These are phyloP conservation scores for Priceomyces haplophilus DNA, from an alignment of 805 yeast species.

Conservation along the genomic window DNA sequence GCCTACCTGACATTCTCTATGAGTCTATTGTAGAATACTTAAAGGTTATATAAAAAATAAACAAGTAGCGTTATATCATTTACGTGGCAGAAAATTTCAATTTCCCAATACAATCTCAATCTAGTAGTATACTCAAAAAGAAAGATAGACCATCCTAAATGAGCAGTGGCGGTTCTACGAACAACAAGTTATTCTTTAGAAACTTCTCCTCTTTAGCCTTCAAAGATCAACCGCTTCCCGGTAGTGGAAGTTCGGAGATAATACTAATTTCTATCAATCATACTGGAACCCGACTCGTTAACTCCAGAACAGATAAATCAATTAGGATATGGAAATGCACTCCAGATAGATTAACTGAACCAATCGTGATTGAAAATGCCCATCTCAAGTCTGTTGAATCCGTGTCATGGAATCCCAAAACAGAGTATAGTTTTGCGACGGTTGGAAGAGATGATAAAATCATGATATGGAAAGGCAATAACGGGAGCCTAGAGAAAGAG, in stretches of 20 bases:
- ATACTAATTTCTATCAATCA: constrained; percentile 37
- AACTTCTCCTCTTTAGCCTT: constrained; percentile 15
- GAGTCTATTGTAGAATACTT: neutral
- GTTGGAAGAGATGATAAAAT: constrained; percentile 48
- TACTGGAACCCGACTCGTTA: constrained; percentile 42
- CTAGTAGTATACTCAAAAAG: neutral
- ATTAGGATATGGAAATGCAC: constrained; percentile 38
- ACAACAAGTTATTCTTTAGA: constrained; percentile 19
- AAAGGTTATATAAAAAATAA: neutral
- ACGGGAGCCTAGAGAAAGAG: constrained; percentile 30
- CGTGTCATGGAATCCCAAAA: constrained; percentile 49
- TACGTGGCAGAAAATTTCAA: constrained; percentile 2
- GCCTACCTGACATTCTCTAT: constrained; percentile 23
- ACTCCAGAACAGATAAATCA: constrained; percentile 42
- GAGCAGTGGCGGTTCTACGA: constrained; percentile 5
- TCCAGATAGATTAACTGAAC: constrained; percentile 29
- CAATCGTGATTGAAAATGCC: constrained; percentile 38
- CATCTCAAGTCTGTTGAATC: constrained; percentile 40
- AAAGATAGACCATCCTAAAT: constrained; percentile 1
- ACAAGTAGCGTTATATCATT: neutral
- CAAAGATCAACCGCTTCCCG: constrained; percentile 16
- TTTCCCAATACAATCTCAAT: neutral
- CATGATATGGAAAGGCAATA: constrained; percentile 44
- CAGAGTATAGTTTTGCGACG: constrained; percentile 44
- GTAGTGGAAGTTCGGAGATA: constrained; percentile 27